Percentiles rank a stretch among this genome's conserved stretches.
Conservation (phyloP, 176 grass and related monocot genomes). For the Musa acuminata region DNA sequence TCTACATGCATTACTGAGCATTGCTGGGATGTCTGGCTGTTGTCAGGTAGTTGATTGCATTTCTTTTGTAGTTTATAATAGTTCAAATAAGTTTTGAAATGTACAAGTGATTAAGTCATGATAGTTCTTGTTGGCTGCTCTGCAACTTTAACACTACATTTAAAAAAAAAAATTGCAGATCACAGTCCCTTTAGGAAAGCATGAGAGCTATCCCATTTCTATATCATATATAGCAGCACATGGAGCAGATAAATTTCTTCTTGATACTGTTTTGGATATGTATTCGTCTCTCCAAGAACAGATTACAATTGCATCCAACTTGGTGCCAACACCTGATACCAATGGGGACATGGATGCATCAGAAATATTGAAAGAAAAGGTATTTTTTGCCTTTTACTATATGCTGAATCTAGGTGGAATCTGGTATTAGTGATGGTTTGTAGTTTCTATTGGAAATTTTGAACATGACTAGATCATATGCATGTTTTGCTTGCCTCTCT, state of each 20-base stretch:
- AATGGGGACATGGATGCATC: conserved; percentile 47
- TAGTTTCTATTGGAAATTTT: too few relatives aligned
- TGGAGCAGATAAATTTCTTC: conserved; percentile 78
- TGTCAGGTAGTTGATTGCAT: conserved; percentile 56
- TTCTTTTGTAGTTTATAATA: not conserved
- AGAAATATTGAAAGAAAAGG: conserved; percentile 93
- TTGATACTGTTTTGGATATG: conserved; percentile 49
- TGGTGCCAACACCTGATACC: conserved; percentile 32
- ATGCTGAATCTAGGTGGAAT: not conserved
- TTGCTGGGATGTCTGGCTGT: conserved; percentile 83
- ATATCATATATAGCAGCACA: conserved; percentile 82
- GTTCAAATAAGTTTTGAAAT: not conserved
- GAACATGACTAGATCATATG: not conserved
- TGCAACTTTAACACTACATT: not conserved
- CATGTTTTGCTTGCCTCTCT: not conserved
- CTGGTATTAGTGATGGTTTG: too few relatives aligned
- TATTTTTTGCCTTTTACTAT: conserved; percentile 9
- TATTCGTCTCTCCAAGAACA: conserved; percentile 72
- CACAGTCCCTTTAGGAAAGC: conserved; percentile 62
- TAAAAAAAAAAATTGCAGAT: too few relatives aligned
- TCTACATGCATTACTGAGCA: conserved; percentile 54
- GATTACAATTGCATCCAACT: conserved; percentile 55
- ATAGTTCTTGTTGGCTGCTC: not conserved
- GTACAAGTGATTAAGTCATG: not conserved
- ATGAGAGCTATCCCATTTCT: conserved; percentile 56